Evolutionary conservation across 192 early-diverging fungal genomes (phyloP).

Genomic region (Podila horticola): DNA sequence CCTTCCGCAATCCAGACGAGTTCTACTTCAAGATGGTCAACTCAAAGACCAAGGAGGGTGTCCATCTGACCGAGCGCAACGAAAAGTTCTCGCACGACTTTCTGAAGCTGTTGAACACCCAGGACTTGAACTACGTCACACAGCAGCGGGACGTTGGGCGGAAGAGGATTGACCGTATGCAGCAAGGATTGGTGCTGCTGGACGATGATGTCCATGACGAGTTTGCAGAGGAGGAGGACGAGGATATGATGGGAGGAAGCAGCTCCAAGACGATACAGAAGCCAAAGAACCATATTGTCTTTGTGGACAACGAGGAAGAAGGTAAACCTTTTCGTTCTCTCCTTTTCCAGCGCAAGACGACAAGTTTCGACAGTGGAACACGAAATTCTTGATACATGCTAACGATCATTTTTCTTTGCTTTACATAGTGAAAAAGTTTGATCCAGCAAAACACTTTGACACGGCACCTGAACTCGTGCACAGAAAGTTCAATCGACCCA

Average conservation of each 20-base stretch:
- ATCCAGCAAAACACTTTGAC: constrained; percentile 84
- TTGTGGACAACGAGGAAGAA: constrained; percentile 77
- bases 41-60: constrained; percentile 84
- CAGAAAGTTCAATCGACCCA: constrained; percentile 87
- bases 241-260: constrained; percentile 24
- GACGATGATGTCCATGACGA: constrained; percentile 49
- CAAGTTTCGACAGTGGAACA: no score
- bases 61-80: constrained; percentile 79
- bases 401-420: not conserved
- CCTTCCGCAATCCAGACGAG: constrained; percentile 93
- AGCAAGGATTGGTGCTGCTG: constrained; percentile 77
- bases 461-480: constrained; percentile 82
- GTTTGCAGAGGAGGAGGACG: constrained; percentile 49
- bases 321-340: constrained; percentile 52
- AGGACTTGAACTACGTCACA: constrained; percentile 90
- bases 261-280: constrained; percentile 29
- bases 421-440: constrained; percentile 71
- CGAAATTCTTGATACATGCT: no score
- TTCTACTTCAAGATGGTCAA: constrained; percentile 99
- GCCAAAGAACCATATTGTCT: constrained; percentile 77
- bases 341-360: not conserved
- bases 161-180: constrained; percentile 83
- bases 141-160: constrained; percentile 82
- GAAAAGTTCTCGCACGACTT: constrained; percentile 81
- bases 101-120: constrained; percentile 87